Evolutionary conservation across 139 green algal genomes (phyloP).

Genomic region (Edaphochlamys debaryana): DNA sequence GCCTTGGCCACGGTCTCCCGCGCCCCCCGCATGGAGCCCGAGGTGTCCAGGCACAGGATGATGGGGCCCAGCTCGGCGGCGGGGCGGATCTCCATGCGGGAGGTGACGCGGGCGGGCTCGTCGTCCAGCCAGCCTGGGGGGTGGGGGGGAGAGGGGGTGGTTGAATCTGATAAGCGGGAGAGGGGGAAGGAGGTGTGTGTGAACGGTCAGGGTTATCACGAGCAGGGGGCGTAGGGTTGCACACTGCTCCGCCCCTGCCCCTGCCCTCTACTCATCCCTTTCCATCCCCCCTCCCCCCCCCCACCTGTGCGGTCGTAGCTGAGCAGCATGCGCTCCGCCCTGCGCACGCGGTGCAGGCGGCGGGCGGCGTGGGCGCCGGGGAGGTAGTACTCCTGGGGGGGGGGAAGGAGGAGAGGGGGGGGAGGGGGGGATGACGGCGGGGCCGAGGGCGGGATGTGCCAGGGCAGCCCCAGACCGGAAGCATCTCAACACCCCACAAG

Average conservation of each 20-base stretch:
- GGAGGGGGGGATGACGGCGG: background rate
- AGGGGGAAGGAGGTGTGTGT: background rate
- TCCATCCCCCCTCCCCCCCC: too few relatives aligned
- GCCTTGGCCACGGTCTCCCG: constrained; percentile 93
- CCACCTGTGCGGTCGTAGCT: constrained; percentile 86
- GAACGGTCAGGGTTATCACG: too few relatives aligned
- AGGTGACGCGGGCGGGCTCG: constrained; percentile 74
- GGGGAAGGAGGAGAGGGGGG: background rate
- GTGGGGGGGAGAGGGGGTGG: background rate
- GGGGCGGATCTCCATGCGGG: constrained; percentile 84
- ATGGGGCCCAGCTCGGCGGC: constrained; percentile 92
- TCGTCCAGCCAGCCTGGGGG: constrained; percentile 85
- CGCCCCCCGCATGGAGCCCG: constrained; percentile 72
- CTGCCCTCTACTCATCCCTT: background rate
- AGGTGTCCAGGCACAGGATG: constrained; percentile 94
- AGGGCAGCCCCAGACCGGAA: too few relatives aligned
- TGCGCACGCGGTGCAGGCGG: constrained; percentile 83
- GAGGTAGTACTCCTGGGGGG: constrained; percentile 62
- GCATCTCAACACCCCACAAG: too few relatives aligned
- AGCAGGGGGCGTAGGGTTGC: too few relatives aligned
- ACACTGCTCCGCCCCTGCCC: too few relatives aligned
- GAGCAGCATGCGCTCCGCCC: constrained; percentile 87
- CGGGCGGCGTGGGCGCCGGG: constrained; percentile 67
- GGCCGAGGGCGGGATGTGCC: too few relatives aligned
- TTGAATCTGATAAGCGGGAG: too few relatives aligned